Evolutionary conservation across 495 filamentous ascomycete genomes (phyloP).

Genomic region (Hypoxylon lienhwacheense): DNA sequence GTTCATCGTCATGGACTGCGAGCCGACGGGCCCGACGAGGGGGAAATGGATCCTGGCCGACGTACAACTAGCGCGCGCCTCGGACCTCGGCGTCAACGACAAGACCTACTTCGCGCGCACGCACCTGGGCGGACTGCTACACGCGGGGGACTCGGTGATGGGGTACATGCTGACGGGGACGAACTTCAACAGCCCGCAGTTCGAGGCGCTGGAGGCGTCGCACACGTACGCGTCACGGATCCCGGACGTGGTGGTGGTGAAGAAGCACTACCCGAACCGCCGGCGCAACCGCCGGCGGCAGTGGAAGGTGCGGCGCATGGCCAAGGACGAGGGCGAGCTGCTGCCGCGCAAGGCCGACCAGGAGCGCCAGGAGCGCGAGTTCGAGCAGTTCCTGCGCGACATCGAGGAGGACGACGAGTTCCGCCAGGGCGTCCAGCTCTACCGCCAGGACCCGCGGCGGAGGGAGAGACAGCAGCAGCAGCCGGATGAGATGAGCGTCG

Average conservation of each 20-base stretch:
- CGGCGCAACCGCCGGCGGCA: conserved; percentile 79
- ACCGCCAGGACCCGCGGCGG: conserved; percentile 61
- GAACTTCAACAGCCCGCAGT: conserved; percentile 86
- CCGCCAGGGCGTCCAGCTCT: conserved; percentile 77
- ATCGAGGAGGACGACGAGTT: conserved; percentile 95
- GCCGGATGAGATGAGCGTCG: conserved; percentile 59
- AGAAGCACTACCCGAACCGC: conserved; percentile 89
- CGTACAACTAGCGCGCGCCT: conserved; percentile 80
- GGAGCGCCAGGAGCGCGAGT: conserved; percentile 83
- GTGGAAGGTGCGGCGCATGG: conserved; percentile 95
- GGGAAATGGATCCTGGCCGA: conserved; percentile 85
- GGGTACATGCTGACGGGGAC: conserved; percentile 86
- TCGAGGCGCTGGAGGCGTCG: conserved; percentile 75
- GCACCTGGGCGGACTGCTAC: conserved; percentile 84
- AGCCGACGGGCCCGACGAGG: conserved; percentile 67
- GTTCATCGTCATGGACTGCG: conserved; percentile 94
- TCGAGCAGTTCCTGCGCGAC: conserved; percentile 94
- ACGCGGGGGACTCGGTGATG: conserved; percentile 87
- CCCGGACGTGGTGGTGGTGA: conserved; percentile 91
- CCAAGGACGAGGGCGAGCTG: conserved; percentile 80
- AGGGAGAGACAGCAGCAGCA: too few relatives aligned
- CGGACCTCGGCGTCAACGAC: conserved; percentile 87
- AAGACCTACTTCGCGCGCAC: conserved; percentile 83
- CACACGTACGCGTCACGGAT: conserved; percentile 71
- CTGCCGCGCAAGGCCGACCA: conserved; percentile 77